Evolutionary conservation across 1,284 basidiomycete species (phyloP).

Genomic region (Moesziomyces sp.): DNA sequence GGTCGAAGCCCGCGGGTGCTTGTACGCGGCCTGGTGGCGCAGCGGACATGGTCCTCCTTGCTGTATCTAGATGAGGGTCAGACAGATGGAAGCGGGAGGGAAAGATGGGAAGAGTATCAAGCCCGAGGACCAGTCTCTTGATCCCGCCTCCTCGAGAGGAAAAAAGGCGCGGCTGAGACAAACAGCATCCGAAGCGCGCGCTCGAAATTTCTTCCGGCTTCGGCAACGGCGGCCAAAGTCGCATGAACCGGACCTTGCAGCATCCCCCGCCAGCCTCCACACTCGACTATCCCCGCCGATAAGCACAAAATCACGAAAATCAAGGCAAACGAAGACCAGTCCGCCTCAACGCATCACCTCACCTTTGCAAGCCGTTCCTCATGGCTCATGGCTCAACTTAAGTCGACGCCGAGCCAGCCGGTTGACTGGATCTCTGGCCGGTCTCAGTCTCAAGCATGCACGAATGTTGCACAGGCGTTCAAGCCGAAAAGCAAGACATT

Average conservation of each 20-base stretch:
- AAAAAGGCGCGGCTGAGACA: background rate
- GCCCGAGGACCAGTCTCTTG: background rate
- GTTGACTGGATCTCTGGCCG: too few species aligned
- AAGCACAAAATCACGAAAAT: too few species aligned
- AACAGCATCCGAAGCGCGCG: background rate
- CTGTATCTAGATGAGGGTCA: background rate
- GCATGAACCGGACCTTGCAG: background rate
- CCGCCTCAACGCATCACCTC: too few species aligned
- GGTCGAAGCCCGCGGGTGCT: slow-evolving; percentile 27
- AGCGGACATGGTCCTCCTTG: slow-evolving; percentile 24
- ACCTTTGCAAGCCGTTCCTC: too few species aligned
- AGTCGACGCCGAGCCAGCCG: too few species aligned
- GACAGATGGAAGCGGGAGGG: too few species aligned
- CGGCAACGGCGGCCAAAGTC: slow-evolving; percentile 1
- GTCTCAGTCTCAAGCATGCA: too few species aligned
- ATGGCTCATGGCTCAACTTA: too few species aligned
- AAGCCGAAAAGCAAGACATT: too few species aligned
- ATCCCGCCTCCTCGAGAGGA: background rate
- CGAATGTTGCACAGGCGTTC: too few species aligned
- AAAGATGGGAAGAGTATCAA: too few species aligned
- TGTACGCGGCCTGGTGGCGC: slow-evolving; percentile 40
- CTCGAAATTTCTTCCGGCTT: slow-evolving; percentile 40
- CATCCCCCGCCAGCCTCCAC: background rate
- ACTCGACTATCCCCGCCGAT: background rate
- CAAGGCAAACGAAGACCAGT: too few species aligned